Evolutionary conservation across 2,329 filamentous ascomycete genomes (phyloP).

Genomic region (Ophiocordyceps camponoti-saundersi): DNA sequence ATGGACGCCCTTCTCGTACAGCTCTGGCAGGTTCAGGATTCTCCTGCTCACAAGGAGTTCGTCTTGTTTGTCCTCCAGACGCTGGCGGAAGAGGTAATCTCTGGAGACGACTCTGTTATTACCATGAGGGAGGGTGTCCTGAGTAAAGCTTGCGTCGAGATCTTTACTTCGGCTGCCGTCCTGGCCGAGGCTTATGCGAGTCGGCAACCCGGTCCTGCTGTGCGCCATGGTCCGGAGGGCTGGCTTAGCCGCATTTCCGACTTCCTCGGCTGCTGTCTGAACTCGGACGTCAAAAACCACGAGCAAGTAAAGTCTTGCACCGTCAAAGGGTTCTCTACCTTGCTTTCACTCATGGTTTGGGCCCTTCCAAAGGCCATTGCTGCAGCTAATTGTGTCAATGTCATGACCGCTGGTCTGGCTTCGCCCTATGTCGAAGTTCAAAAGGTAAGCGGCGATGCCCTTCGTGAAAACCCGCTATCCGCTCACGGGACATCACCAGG

Average conservation of each 20-base stretch:
- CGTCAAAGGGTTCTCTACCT: constrained; percentile 57
- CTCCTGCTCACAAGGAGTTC: constrained; percentile 57
- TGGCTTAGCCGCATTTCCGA: constrained; percentile 69
- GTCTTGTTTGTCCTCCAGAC: constrained; percentile 81
- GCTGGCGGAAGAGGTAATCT: constrained; percentile 87
- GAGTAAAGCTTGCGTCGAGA: constrained; percentile 81
- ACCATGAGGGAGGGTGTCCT: constrained; percentile 68
- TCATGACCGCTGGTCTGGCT: constrained; percentile 55
- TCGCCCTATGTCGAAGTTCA: constrained; percentile 55
- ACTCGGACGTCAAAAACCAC: constrained; percentile 45
- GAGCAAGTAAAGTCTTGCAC: constrained; percentile 53
- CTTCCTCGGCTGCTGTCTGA: constrained; percentile 58
- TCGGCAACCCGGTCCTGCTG: constrained; percentile 47
- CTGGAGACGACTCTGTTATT: constrained; percentile 73
- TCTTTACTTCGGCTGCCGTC: constrained; percentile 68
- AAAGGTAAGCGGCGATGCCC: constrained; percentile 33
- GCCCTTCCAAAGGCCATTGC: constrained; percentile 69
- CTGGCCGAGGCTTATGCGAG: constrained; percentile 62
- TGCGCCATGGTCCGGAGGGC: constrained; percentile 66
- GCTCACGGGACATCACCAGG: constrained; percentile 26
- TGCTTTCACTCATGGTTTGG: constrained; percentile 74
- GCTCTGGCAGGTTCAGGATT: constrained; percentile 59
- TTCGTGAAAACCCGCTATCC: not conserved
- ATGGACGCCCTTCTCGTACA: constrained; percentile 76
- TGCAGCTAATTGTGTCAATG: constrained; percentile 50